Percentiles rank a stretch among this genome's conserved stretches.
Conservation (phyloP, 768 basidiomycete genomes). For the Amanita brunnescens region DNA sequence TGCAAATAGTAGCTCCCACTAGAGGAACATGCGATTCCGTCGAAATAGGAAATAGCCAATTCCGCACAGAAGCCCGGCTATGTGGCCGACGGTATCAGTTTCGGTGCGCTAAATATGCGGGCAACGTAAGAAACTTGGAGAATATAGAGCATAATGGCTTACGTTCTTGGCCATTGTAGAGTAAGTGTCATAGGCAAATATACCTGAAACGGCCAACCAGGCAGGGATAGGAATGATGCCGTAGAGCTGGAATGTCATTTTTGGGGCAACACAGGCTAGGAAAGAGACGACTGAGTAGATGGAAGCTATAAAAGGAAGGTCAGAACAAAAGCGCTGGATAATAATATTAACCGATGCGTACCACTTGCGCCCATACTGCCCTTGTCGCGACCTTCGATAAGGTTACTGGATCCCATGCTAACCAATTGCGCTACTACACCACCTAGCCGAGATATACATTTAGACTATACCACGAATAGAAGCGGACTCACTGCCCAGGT, state of each 20-base stretch:
- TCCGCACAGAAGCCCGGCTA: conserved; percentile 59
- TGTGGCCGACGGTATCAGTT: conserved; percentile 58
- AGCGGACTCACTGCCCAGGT: conserved; percentile 50
- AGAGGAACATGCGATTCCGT: conserved; percentile 21
- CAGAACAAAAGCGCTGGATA: conserved; percentile 4
- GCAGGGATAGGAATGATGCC: conserved; percentile 75
- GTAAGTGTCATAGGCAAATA: conserved; percentile 56
- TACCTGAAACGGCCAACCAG: conserved; percentile 61
- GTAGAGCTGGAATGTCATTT: conserved; percentile 58
- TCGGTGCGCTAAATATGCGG: conserved; percentile 31
- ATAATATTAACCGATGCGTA: conserved; percentile 20
- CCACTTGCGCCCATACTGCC: conserved; percentile 68
- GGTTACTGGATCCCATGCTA: conserved; percentile 39
- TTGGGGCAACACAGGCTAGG: conserved; percentile 65
- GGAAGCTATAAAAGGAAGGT: conserved; percentile 38
- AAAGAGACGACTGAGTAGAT: conserved; percentile 64
- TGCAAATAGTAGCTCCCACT: neutral
- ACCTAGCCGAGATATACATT: conserved; percentile 29
- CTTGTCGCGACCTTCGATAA: conserved; percentile 26
- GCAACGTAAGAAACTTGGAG: neutral
- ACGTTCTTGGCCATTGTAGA: conserved; percentile 33
- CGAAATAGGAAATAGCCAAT: conserved; percentile 42
- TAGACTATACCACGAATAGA: neutral
- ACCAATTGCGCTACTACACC: conserved; percentile 48
- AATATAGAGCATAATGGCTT: conserved; percentile 9